Base-by-base conservation (phyloP, 495 filamentous ascomycete species). In the Lindgomyces ingoldianus region DNA sequence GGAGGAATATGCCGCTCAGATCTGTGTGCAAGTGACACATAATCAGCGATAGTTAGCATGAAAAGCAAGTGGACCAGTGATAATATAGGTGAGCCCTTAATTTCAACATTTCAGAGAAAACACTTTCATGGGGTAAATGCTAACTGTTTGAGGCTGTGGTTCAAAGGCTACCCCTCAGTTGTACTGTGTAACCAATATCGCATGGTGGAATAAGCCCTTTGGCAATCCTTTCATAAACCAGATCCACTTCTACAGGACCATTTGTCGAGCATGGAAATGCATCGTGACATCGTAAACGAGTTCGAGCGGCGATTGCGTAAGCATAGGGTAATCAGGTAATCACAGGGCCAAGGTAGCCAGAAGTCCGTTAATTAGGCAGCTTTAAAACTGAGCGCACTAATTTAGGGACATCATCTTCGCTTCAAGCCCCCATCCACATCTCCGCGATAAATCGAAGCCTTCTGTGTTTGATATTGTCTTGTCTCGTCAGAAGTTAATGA, bases 301-400 rank as follows among this genome's bases (percentile, higher is more conserved):
- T 14, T 9, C 9, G 18, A 9, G 21, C 16, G 30, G 14, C 25
- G 33, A n/a, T 36, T 55, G 65, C 22, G 65, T 68, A 58, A 68
- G 65, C 65, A 64, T 68, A 36, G 54, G 39, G 51, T 68, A 68
- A 68, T 63, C 65, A 26, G 45, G 45, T 11, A 47, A 47, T 47
- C n/a, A n/a, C 6, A 18, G 44, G 6, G 22, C n/a, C 21, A 4
- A 21, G 29, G 47, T n/a, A 54, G 36, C 11, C n/a, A 50, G 62
- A 54, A 44, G 46, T 51, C 57, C 57, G 50, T 46, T 46, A 67
- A 67, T 62, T 65, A 65, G 27, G 29, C 26, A 21, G 3, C 52
- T 14, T 59, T 47, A 21, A n/a, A 14, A 45, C n/a, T 24, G 25
- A 64, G 44, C 22, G 44, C 6, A 29, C 62, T 60, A 60, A 59